Conservation (phyloP, 805 yeast genomes). For the Saccharomycopsis sp. region DNA sequence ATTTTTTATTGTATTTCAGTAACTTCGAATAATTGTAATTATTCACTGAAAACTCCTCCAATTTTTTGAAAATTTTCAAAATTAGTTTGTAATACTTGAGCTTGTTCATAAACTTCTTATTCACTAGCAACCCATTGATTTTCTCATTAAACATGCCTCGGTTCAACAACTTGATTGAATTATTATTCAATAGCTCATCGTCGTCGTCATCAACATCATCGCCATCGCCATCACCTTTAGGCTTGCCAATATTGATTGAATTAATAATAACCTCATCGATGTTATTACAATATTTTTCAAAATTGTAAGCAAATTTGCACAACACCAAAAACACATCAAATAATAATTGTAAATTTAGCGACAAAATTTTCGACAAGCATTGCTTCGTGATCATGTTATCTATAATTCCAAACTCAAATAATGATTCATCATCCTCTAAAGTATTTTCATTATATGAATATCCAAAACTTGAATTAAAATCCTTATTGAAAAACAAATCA, state of each 20-base stretch:
- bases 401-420: conserved; percentile 7
- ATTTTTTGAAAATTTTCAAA: conserved; percentile 8
- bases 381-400: conserved; percentile 6
- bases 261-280: not conserved
- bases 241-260: not conserved
- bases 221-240: not conserved
- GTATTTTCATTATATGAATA: not conserved
- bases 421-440: conserved; percentile 1
- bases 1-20: not conserved
- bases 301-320: conserved; percentile 9
- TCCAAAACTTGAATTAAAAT: not conserved
- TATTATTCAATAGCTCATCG: not conserved
- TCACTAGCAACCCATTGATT: not conserved
- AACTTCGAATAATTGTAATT: conserved; percentile 3
- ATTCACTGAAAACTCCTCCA: conserved; percentile 12
- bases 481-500: conserved; percentile 13
- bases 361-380: conserved; percentile 5
- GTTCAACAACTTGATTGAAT: not conserved
- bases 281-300: conserved; percentile 13
- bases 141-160: not conserved
- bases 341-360: conserved; percentile 17
- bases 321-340: conserved; percentile 18
- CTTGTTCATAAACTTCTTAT: conserved; percentile 9
- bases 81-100: conserved; percentile 13
- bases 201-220: not conserved